Conservation (phyloP, 2,329 filamentous ascomycete genomes). For the Emmonsia crescens region DNA sequence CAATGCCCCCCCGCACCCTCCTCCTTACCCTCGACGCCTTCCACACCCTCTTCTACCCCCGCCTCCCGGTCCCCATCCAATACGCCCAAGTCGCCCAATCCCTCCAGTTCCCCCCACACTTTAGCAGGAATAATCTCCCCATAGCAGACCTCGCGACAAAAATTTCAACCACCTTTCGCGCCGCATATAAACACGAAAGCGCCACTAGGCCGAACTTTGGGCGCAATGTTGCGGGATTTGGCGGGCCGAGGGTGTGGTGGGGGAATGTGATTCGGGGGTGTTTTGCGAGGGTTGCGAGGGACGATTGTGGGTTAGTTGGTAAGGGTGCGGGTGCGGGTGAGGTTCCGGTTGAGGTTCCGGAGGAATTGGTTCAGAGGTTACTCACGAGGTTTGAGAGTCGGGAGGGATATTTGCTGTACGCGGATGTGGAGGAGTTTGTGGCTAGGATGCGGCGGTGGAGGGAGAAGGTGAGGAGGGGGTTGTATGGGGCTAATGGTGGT, state of each 20-base stretch:
- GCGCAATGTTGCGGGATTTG: constrained; percentile 25
- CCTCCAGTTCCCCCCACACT: constrained; percentile 20
- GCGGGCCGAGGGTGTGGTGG: constrained; percentile 36
- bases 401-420: constrained; percentile 32
- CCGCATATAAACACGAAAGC: constrained; percentile 28
- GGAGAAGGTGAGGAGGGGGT: constrained; percentile 10
- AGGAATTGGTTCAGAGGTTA: constrained; percentile 24
- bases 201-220: constrained; percentile 34
- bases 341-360: constrained; percentile 19
- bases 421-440: constrained; percentile 31
- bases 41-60: constrained; percentile 35
- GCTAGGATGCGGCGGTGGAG: constrained; percentile 19
- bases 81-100: constrained; percentile 30
- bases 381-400: constrained; percentile 30
- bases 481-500: neutral
- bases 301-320: neutral
- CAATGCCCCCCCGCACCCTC: constrained; percentile 14
- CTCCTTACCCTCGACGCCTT: constrained; percentile 38
- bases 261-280: constrained; percentile 30
- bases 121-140: constrained; percentile 18
- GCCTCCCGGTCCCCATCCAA: constrained; percentile 28
- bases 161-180: constrained; percentile 12
- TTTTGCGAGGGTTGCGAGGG: constrained; percentile 19
- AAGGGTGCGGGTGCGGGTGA: constrained; percentile 7
- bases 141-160: constrained; percentile 12